A percentile compares a stretch with the other conserved stretches of the same genome.
phyloP scores from a whole-genome alignment of 1,284 basidiomycete species.

The Malassezia globosa region DNA sequence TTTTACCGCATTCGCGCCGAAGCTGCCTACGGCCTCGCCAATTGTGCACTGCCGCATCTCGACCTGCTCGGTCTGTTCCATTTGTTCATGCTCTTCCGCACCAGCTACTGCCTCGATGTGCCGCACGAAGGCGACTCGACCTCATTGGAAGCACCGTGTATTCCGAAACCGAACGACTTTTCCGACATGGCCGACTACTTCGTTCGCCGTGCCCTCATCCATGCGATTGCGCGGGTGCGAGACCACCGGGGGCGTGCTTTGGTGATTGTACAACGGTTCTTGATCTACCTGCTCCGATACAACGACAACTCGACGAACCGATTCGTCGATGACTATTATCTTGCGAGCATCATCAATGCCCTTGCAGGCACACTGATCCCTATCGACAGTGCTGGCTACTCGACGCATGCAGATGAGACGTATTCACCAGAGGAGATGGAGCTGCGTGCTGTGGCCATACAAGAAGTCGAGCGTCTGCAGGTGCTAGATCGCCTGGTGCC shows the following conservation, averaged over 20 bases:
- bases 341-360: slow-evolving; percentile 73
- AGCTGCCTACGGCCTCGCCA: slow-evolving; percentile 72
- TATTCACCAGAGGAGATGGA: slow-evolving; percentile 28
- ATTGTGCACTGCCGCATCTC: slow-evolving; percentile 70
- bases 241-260: slow-evolving; percentile 72
- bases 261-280: slow-evolving; percentile 72
- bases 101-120: slow-evolving; percentile 69
- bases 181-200: slow-evolving; percentile 84
- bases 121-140: slow-evolving; percentile 22
- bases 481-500: slow-evolving; percentile 91
- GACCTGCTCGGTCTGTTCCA: slow-evolving; percentile 88
- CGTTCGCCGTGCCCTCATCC: slow-evolving; percentile 73
- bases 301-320: slow-evolving; percentile 90
- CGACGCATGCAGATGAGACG: slow-evolving; percentile 23
- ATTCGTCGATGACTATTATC: slow-evolving; percentile 84
- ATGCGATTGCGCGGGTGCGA: slow-evolving; percentile 70
- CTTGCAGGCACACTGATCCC: slow-evolving; percentile 63
- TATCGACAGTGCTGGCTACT: slow-evolving; percentile 23
- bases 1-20: slow-evolving; percentile 95
- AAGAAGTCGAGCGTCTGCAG: slow-evolving; percentile 68
- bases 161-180: slow-evolving; percentile 87
- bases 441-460: slow-evolving; percentile 26
- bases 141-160: slow-evolving; percentile 55
- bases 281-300: slow-evolving; percentile 78
- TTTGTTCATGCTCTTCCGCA: slow-evolving; percentile 78